Base-by-base conservation (phyloP, 2,329 filamentous ascomycete genomes). In the Sclerotinia spermophila region DNA sequence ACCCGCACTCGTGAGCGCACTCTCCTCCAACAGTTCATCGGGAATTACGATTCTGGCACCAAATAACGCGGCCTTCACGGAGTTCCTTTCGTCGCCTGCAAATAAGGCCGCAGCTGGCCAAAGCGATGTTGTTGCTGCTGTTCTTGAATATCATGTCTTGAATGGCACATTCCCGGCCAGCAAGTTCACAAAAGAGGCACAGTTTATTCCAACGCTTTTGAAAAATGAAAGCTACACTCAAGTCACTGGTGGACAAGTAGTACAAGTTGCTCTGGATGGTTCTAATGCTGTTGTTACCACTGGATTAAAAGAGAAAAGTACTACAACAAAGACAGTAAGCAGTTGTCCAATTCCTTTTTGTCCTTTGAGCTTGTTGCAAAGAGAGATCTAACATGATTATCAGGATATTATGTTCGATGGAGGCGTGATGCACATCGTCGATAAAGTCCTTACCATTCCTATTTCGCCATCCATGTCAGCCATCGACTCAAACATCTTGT, bases 371-470 rank as follows among this genome's bases (percentile, higher is more conserved):
- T 81, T 81, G 5, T 70, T 79, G 58, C 83, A 83, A 30, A 81
- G 80, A 24, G 81, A 84, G 67, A 58, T 40, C 72, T 73, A 48
- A 73, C 59, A 60, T 58, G 1, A 51, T 42, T 19, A 17, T 42
- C 38, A 80, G 80, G 85, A 87, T 76, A 82, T 86, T 45, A 71
- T 73, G 55, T 86, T 86, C 76, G 77, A 79, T 33, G 83, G 84
- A 55, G 85, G 86, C 7, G 79, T 86, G 15, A 80, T 87, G 69
- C 86, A 87, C 67, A 77, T 86, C 8, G 81, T 86, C 66, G 85
- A 87, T 78, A 83, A 83, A 45, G 79, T 87, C 33, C 79, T 87
- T 56, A 81, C 85, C 1, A 83, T 85, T 3, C 86, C 86, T 0
- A 70, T 76, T 5, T 77, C 78, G 33, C 75, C 84, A 48, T 80